Evolutionary conservation across 495 filamentous ascomycete species (phyloP), one percentile per base, ranked within the genome.

Genomic region (Massariosphaeria phaeospora): DNA sequence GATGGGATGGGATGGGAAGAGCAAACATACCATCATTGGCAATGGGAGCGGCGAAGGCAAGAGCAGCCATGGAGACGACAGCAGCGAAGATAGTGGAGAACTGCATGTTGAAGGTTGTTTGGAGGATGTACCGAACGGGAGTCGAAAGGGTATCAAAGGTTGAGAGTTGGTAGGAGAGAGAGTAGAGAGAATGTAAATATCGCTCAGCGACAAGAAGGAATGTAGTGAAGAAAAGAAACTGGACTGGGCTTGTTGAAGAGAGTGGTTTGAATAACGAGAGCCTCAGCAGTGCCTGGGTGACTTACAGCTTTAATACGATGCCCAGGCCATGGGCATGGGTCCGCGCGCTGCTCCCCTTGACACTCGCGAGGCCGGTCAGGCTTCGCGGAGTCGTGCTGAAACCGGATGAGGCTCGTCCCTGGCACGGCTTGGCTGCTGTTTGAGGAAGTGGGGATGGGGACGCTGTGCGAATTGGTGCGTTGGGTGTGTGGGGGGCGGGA

Each of bases 201-300:
- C 54, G 60, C 48, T 55, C 60, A 55, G 60, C 60, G 54, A 63
- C 55, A 55, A n/a, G n/a, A 63, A 59, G 27, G 50, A 50, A 63
- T 43, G 57, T 43, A 34, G 13, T 11, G 23, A 48, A 60, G 35
- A 39, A 44, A 34, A 42, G 36, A 53, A 48, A 13, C 27, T 41
- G 27, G 48, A 21, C 17, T 27, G 33, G 20, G 26, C 18, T 15
- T 53, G 38, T 30, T 50, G 40, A 38, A 48, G 43, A 49, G 50
- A 18, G 23, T 4, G 6, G 20, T 34, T 54, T 39, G 33, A 48
- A 43, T 54, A 26, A 44, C n/a, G n/a, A 55, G 44, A 36, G 48
- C 34, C 50, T 54, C 55, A 51, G 34, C 9, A 24, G 5, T 18
- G 9, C 17, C 27, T n/a, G 26, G 40, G 52, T 15, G 17, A 26